Evolutionary conservation across 129 eudicot species (phyloP), one percentile per base, ranked within the genome.

Genomic region (Arctium minus): DNA sequence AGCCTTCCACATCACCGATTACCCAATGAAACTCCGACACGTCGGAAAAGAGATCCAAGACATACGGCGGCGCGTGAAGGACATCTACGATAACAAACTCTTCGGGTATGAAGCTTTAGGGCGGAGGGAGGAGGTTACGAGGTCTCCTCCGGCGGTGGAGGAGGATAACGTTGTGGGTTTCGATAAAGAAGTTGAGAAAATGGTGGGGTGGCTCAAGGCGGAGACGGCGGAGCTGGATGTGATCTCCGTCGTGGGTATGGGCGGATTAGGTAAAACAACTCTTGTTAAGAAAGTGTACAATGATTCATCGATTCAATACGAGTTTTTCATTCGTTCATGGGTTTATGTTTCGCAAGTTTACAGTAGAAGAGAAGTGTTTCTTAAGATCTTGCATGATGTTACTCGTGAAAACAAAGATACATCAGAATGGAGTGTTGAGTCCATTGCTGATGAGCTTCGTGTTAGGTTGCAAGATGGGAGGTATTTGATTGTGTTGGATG

Each of bases 401-500:
- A 72, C 79, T 5, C 65, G 70, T 5, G 69, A 56, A 15, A 67
- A 74, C 27, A 79, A 42, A 60, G 82, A 70, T 83, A 76, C 71
- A 36, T 35, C 68, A 7, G 77, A 74, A 3, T 60, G 83, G 86
- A 53, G 17, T n/a, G 79, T 38, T 8, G 83, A 78, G 0, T 8
- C 78, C 18, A 70, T 89, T 8, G 84, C 73, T 0, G 86, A 78
- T 39, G 70, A 50, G 12, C 62, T 89, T 6, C 40, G 48, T 12
- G 29, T 30, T 6, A 39, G 27, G 6, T 73, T 89, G 74, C 71
- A 78, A 72, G 79, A 82, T 36, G 65, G 78, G 62, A 84, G 79
- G 70, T 89, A 86, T 73, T 9, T 89, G 37, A 67, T 89, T 81
- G 92, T 89, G 33, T 53, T 89, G 77, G 92, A 89, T 81, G 90